These are phyloP conservation scores for Globisporangium heterothallicum DNA, from an alignment of 352 stramenopile genomes.

Conservation along the genomic window DNA sequence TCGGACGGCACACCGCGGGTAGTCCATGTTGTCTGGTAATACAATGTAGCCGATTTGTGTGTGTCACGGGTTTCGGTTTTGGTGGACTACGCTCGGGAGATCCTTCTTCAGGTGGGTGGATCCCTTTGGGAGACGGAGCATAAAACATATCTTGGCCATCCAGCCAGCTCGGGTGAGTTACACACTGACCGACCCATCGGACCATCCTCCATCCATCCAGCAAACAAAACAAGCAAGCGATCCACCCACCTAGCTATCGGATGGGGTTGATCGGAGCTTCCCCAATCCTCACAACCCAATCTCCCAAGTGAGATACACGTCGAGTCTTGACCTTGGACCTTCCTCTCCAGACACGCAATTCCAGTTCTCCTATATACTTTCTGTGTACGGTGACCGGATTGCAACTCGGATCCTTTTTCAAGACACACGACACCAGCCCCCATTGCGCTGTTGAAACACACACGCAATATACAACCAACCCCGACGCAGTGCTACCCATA, in stretches of 20 bases:
- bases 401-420: not conserved
- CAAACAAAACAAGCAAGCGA: not conserved
- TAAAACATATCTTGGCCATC: not conserved
- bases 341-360: not conserved
- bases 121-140: not conserved
- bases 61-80: not conserved
- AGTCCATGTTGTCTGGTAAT: too few species aligned
- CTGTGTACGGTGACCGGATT: too few species aligned
- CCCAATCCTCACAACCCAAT: conserved; percentile 15
- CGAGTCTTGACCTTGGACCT: conserved; percentile 8
- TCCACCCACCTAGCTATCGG: not conserved
- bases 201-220: not conserved
- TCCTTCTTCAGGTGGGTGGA: conserved; percentile 4
- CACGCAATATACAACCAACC: not conserved
- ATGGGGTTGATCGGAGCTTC: conserved; percentile 1
- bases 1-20: conserved; percentile 3
- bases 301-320: conserved; percentile 21
- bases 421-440: conserved; percentile 4
- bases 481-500: not conserved
- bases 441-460: conserved; percentile 5
- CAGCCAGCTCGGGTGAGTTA: conserved; percentile 8
- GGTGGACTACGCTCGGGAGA: conserved; percentile 7
- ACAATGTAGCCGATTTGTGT: conserved; percentile 9
- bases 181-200: not conserved
- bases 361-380: not conserved